Evolutionary conservation across 495 filamentous ascomycete species (phyloP).

Genomic region (Aspergillus ellipticus): DNA sequence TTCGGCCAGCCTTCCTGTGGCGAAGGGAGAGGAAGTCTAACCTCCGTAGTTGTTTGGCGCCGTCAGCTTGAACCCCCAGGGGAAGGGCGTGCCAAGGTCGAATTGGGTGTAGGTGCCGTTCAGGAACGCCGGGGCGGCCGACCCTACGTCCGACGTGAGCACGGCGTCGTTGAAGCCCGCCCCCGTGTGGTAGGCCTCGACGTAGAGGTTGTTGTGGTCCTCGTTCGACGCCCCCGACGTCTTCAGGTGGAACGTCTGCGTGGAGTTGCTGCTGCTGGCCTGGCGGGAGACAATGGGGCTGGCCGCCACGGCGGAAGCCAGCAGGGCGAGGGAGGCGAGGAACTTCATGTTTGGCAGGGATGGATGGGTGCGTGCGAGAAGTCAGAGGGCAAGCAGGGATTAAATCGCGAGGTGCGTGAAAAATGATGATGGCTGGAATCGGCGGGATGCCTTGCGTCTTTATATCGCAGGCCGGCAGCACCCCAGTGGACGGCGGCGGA

Average conservation of each 20-base stretch:
- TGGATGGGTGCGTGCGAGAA: constrained; percentile 6
- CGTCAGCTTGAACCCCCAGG: constrained; percentile 36
- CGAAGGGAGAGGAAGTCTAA: constrained; percentile 3
- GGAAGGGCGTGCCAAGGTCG: constrained; percentile 28
- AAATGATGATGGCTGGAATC: constrained; percentile 6
- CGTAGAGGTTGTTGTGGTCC: constrained; percentile 41
- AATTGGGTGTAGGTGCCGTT: constrained; percentile 41
- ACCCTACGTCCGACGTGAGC: constrained; percentile 23
- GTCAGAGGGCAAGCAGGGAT: neutral
- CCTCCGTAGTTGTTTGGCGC: constrained; percentile 27
- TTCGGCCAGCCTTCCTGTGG: neutral
- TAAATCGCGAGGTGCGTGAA: no score
- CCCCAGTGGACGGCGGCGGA: no score
- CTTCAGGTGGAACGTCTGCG: constrained; percentile 41
- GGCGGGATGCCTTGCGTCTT: constrained; percentile 1
- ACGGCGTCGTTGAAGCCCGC: constrained; percentile 45
- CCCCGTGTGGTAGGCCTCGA: constrained; percentile 48
- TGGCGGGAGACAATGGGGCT: constrained; percentile 13
- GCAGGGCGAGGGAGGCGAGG: constrained; percentile 27
- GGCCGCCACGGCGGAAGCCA: constrained; percentile 26
- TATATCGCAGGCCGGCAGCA: neutral
- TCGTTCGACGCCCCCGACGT: constrained; percentile 29
- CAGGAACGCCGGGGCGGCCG: constrained; percentile 33
- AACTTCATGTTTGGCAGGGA: constrained; percentile 31
- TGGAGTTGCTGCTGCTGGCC: constrained; percentile 13